Conservation (phyloP, 495 filamentous ascomycete species). For the Sphaerosporella brunnea region DNA sequence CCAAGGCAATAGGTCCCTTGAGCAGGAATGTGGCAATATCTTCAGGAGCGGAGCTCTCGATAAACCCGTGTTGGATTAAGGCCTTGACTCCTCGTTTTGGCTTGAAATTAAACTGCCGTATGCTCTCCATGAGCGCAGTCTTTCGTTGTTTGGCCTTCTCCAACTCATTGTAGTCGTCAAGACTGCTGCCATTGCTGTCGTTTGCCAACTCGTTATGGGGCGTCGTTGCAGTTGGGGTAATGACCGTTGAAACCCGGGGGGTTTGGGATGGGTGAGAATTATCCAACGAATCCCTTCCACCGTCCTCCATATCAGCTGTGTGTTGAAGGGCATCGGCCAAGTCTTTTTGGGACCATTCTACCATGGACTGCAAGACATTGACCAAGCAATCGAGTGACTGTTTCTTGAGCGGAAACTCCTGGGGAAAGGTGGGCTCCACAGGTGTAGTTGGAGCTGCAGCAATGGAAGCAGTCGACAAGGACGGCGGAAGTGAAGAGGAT, state of each 20-base stretch:
- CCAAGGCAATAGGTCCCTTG: constrained; percentile 50
- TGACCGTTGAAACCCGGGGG: constrained; percentile 18
- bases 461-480: constrained; percentile 63
- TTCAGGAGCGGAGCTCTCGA: constrained; percentile 51
- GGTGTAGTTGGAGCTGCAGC: constrained; percentile 31
- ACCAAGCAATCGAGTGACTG: constrained; percentile 76
- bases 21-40: constrained; percentile 77
- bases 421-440: constrained; percentile 49
- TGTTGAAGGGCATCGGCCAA: constrained; percentile 37
- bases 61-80: constrained; percentile 69
- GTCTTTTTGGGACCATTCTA: constrained; percentile 77
- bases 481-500: constrained; percentile 45
- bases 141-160: constrained; percentile 89
- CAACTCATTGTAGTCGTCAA: constrained; percentile 74
- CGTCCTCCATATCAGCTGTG: constrained; percentile 12
- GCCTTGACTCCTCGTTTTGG: constrained; percentile 83
- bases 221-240: constrained; percentile 15
- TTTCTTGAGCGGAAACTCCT: constrained; percentile 74
- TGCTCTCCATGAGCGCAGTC: constrained; percentile 71
- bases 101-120: constrained; percentile 94
- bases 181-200: constrained; percentile 11
- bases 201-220: constrained; percentile 14
- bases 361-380: constrained; percentile 69
- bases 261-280: constrained; percentile 13
- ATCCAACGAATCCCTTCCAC: constrained; percentile 20